phyloP scores from a whole-genome alignment of 495 filamentous ascomycete genomes.

The Penicillium herquei region DNA sequence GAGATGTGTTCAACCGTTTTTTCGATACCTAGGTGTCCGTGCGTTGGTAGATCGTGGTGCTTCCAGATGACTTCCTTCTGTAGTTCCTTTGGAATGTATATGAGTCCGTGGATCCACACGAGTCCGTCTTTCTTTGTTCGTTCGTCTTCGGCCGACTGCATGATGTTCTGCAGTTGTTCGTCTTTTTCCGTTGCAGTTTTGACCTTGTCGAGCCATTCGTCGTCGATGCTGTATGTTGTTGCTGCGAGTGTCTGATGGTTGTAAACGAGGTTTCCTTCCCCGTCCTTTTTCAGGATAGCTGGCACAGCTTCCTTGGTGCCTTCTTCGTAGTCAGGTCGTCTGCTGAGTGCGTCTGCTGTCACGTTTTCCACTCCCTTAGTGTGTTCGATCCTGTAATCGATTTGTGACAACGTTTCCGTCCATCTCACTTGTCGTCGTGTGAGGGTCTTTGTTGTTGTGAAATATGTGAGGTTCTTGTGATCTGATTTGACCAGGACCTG shows the following conservation, averaged over 20 bases:
- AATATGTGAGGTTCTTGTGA: slow-evolving; percentile 19
- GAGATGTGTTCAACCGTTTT: slow-evolving; percentile 10
- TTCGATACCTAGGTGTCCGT: slow-evolving; percentile 4
- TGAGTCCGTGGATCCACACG: slow-evolving; percentile 8
- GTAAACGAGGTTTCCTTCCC: slow-evolving; percentile 7
- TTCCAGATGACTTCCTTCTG: slow-evolving; percentile 4
- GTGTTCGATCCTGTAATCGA: slow-evolving; percentile 16
- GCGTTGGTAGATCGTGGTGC: slow-evolving; percentile 1
- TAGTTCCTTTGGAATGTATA: slow-evolving; percentile 5
- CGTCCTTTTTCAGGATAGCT: slow-evolving; percentile 8
- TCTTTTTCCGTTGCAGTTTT: not conserved
- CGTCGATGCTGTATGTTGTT: slow-evolving; percentile 1
- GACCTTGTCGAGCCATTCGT: not conserved
- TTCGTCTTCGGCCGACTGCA: not conserved
- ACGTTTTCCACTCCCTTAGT: slow-evolving; percentile 15
- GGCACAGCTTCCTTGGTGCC: slow-evolving; percentile 7
- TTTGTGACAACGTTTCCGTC: slow-evolving; percentile 7
- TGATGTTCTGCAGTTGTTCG: not conserved
- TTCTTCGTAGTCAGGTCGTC: slow-evolving; percentile 13
- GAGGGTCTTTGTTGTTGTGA: slow-evolving; percentile 18
- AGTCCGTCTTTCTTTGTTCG: slow-evolving; percentile 1
- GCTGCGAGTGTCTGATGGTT: slow-evolving; percentile 1
- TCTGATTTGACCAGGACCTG: slow-evolving; percentile 16
- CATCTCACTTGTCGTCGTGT: slow-evolving; percentile 12
- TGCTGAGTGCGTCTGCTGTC: slow-evolving; percentile 9